Percentiles rank a stretch among this genome's conserved stretches.
phyloP scores from a whole-genome alignment of 805 yeast genomes.

The Starmerella bacillaris region DNA sequence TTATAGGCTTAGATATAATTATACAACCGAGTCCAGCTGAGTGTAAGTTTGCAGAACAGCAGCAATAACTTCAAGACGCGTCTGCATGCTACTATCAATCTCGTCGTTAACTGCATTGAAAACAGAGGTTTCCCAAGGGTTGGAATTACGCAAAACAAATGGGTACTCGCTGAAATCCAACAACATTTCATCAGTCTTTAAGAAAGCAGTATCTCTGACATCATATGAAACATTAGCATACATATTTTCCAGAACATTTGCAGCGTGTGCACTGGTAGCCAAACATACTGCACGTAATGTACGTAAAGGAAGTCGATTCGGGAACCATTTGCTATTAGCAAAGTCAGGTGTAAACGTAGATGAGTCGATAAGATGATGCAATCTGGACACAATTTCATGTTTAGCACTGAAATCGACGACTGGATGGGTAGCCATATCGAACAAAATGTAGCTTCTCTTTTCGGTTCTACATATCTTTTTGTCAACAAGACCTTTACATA shows the following conservation, averaged over 20 bases:
- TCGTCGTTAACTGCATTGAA: conserved; percentile 36
- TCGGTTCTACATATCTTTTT: conserved; percentile 93
- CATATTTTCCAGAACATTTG: conserved; percentile 86
- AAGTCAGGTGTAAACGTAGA: conserved; percentile 45
- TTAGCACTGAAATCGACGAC: conserved; percentile 72
- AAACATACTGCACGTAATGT: conserved; percentile 63
- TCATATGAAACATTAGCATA: conserved; percentile 56
- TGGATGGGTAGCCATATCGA: conserved; percentile 98
- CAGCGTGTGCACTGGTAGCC: conserved; percentile 83
- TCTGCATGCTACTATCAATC: conserved; percentile 20
- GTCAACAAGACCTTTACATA: conserved; percentile 92
- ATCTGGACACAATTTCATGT: conserved; percentile 58
- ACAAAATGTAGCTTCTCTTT: conserved; percentile 77
- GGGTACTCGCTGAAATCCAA: conserved; percentile 74
- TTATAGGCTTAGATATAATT: not conserved
- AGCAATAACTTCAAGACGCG: conserved; percentile 74
- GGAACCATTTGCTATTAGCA: conserved; percentile 43
- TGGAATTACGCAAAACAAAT: conserved; percentile 36
- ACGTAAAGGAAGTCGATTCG: conserved; percentile 47
- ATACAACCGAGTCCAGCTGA: conserved; percentile 49
- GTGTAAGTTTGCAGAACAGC: conserved; percentile 83
- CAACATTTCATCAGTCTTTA: conserved; percentile 82
- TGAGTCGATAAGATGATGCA: conserved; percentile 43
- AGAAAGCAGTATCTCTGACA: conserved; percentile 77
- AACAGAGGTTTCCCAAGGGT: conserved; percentile 31